phyloP scores from a whole-genome alignment of 2,329 filamentous ascomycete genomes.

The Myriosclerotinia scirpicola region DNA sequence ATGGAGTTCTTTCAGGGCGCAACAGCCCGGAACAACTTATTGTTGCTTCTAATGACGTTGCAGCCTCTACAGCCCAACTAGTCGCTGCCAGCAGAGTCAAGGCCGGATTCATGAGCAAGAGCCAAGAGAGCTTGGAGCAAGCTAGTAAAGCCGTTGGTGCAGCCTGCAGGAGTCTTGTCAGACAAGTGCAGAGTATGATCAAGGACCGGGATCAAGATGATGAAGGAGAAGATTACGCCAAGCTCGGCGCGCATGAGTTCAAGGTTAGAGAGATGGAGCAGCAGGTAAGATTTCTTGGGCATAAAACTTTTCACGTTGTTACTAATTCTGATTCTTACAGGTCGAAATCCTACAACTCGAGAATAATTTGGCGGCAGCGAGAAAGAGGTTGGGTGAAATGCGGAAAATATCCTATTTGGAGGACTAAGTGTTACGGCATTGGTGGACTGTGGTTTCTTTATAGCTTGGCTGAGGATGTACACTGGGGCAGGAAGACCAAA shows the following conservation, averaged over 20 bases:
- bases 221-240: conserved; percentile 82
- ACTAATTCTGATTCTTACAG: conserved; percentile 48
- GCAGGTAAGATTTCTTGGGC: conserved; percentile 64
- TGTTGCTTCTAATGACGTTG: conserved; percentile 95
- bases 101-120: conserved; percentile 97
- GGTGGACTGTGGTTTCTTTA: neutral
- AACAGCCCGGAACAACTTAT: conserved; percentile 97
- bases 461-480: neutral
- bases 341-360: conserved; percentile 97
- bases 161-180: conserved; percentile 82
- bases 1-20: conserved; percentile 87
- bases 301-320: neutral
- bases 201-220: conserved; percentile 80
- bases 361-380: conserved; percentile 76
- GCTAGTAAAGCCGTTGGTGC: conserved; percentile 90
- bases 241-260: conserved; percentile 91
- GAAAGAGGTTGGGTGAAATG: conserved; percentile 91
- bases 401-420: conserved; percentile 49
- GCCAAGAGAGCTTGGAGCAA: conserved; percentile 84
- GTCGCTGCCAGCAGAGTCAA: conserved; percentile 95
- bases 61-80: conserved; percentile 92
- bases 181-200: conserved; percentile 94
- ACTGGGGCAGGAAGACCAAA: neutral
- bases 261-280: conserved; percentile 99
- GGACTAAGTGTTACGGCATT: conserved; percentile 25